Conservation (phyloP, 108 stramenopile genomes). For the Epipyxis sp. region DNA sequence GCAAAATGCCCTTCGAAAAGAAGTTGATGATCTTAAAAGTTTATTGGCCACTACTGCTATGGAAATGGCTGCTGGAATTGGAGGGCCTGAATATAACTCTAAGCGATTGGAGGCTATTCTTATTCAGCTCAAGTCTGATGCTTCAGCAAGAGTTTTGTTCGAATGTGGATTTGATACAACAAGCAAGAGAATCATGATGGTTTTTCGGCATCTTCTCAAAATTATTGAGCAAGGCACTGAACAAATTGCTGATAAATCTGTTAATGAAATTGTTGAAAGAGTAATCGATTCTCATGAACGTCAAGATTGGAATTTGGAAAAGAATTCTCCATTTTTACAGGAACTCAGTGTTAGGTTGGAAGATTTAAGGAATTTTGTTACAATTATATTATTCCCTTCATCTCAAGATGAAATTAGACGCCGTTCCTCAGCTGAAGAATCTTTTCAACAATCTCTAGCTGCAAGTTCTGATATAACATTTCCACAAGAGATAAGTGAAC, state of each 20-base stretch:
- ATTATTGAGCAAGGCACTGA: constrained; percentile 9
- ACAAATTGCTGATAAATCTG: neutral
- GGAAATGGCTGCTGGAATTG: neutral
- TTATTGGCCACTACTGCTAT: constrained; percentile 1
- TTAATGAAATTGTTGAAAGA: neutral
- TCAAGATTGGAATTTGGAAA: neutral
- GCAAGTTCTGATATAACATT: neutral
- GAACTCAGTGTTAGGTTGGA: neutral
- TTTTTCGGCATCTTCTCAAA: neutral
- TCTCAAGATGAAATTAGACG: constrained; percentile 1
- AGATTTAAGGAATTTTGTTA: neutral
- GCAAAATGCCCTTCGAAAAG: constrained; percentile 17
- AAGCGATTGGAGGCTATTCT: constrained; percentile 19
- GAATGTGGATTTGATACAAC: constrained; percentile 9
- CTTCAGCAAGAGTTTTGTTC: neutral
- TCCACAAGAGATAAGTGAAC: neutral
- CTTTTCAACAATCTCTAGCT: neutral
- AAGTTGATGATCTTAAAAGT: constrained; percentile 25
- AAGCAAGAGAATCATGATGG: neutral
- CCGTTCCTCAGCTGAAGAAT: neutral
- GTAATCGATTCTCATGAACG: neutral
- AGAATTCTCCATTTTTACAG: neutral
- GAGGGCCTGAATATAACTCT: neutral
- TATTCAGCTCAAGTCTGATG: constrained; percentile 15
- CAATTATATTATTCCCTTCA: neutral